A percentile compares a stretch with the other conserved stretches of the same genome.
These are phyloP conservation scores for Russula foetens DNA, from an alignment of 768 basidiomycete genomes.

Conservation along the genomic window DNA sequence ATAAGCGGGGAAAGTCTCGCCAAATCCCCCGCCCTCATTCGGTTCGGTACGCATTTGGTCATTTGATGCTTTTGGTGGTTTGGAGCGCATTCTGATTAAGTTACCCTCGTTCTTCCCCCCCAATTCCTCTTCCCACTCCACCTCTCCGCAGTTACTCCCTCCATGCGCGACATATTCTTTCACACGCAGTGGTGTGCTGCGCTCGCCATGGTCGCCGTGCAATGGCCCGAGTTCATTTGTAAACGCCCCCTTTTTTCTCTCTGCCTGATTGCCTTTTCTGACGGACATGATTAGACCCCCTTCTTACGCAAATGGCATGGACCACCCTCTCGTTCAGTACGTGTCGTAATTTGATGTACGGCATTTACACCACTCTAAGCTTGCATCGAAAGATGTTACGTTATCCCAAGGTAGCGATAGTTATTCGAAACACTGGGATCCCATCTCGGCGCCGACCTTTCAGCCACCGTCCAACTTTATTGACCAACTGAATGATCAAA, in stretches of 20 bases:
- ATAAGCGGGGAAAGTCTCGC: constrained; percentile 88
- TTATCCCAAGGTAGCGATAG: constrained; percentile 41
- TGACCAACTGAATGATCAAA: constrained; percentile 60
- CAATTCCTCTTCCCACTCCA: background rate
- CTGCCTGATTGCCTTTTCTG: background rate
- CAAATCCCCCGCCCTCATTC: constrained; percentile 74
- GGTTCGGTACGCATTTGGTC: constrained; percentile 60
- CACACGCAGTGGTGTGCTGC: constrained; percentile 91
- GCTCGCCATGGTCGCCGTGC: constrained; percentile 87
- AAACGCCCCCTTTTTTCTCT: constrained; percentile 27
- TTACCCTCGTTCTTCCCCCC: background rate
- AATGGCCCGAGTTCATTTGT: constrained; percentile 94
- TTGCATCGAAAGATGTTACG: constrained; percentile 53
- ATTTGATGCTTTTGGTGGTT: too few species aligned
- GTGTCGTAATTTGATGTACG: constrained; percentile 18
- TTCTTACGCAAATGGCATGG: constrained; percentile 85
- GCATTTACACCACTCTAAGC: background rate
- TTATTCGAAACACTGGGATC: constrained; percentile 53
- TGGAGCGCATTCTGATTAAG: background rate
- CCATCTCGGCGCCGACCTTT: constrained; percentile 48
- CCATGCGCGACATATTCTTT: constrained; percentile 84
- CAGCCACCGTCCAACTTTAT: constrained; percentile 63
- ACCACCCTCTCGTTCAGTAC: constrained; percentile 70
- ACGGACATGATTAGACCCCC: constrained; percentile 53
- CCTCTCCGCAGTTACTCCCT: constrained; percentile 65